Conservation (phyloP, 2,329 filamentous ascomycete species). For the Tolypocladium nubicola region DNA sequence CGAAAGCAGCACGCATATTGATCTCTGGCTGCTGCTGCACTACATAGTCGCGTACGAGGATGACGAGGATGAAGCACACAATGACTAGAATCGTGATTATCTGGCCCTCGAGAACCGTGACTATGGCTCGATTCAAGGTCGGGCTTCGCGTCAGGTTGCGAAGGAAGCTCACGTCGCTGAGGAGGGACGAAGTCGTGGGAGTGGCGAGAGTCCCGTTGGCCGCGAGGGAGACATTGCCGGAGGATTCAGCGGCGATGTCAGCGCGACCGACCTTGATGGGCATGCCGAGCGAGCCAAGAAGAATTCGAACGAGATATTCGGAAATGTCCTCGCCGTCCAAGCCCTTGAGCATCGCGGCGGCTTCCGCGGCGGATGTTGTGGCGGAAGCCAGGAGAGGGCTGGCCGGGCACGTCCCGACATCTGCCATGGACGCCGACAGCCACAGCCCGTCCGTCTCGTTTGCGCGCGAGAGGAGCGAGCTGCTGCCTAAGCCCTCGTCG, state of each 20-base stretch:
- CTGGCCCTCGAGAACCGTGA: slow-evolving; percentile 83
- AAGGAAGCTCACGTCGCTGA: slow-evolving; percentile 47
- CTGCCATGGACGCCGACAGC: slow-evolving; percentile 14
- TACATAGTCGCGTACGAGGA: slow-evolving; percentile 93
- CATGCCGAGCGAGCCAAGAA: slow-evolving; percentile 18
- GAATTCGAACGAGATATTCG: slow-evolving; percentile 19
- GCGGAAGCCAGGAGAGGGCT: slow-evolving; percentile 21
- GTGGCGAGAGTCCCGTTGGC: not conserved
- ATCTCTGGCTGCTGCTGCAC: slow-evolving; percentile 94
- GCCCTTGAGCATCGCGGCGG: slow-evolving; percentile 17
- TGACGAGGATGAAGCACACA: slow-evolving; percentile 90
- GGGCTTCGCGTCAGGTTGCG: slow-evolving; percentile 57
- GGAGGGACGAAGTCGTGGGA: slow-evolving; percentile 26
- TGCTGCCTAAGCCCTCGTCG: slow-evolving; percentile 54
- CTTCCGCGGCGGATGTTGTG: slow-evolving; percentile 19
- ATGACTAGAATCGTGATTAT: slow-evolving; percentile 89
- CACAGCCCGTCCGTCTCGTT: slow-evolving; percentile 17
- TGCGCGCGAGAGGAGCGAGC: slow-evolving; percentile 14
- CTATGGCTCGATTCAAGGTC: slow-evolving; percentile 64
- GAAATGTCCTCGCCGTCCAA: slow-evolving; percentile 19
- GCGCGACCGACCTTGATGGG: slow-evolving; percentile 11
- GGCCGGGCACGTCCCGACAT: slow-evolving; percentile 21
- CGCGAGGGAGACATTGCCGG: slow-evolving; percentile 8
- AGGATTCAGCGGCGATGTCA: slow-evolving; percentile 5
- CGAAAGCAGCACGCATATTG: slow-evolving; percentile 64